Evolutionary conservation across 164 flowering plant genomes (phyloP).

Genomic region (Sedum album): DNA sequence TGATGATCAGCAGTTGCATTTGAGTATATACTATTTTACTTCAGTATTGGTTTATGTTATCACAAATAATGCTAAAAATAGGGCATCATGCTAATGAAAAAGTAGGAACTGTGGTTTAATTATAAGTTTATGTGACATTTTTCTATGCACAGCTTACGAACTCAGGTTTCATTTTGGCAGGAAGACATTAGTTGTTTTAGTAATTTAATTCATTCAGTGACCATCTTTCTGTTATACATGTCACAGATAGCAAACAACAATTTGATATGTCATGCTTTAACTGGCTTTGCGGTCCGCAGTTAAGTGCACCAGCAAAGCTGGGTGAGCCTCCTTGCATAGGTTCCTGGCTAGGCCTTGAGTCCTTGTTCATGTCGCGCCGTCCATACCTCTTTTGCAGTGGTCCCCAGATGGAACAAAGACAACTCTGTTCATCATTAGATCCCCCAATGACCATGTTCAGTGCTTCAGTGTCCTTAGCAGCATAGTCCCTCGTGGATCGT

Average conservation of each 20-base stretch:
- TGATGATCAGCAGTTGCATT: too few relatives aligned
- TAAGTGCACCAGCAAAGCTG: not conserved
- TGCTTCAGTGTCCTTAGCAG: not conserved
- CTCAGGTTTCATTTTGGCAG: too few relatives aligned
- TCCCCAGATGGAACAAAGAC: not conserved
- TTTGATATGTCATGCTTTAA: not conserved
- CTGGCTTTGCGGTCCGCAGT: not conserved
- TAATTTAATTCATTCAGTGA: not conserved
- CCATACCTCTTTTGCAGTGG: not conserved
- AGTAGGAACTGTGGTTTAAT: too few relatives aligned
- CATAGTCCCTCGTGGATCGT: not conserved
- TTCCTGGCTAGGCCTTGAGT: not conserved
- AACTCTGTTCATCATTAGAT: not conserved
- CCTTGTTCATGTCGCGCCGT: not conserved
- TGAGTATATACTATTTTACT: too few relatives aligned
- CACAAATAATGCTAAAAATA: too few relatives aligned
- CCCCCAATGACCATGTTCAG: not conserved
- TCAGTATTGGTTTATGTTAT: too few relatives aligned
- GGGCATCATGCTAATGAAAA: too few relatives aligned
- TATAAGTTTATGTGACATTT: too few relatives aligned
- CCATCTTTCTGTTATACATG: not conserved
- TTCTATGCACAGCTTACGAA: too few relatives aligned
- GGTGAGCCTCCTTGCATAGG: not conserved
- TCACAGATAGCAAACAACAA: not conserved
- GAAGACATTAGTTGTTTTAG: too few relatives aligned